Evolutionary conservation across 495 filamentous ascomycete species (phyloP).

Genomic region (Ascodesmis nigricans): DNA sequence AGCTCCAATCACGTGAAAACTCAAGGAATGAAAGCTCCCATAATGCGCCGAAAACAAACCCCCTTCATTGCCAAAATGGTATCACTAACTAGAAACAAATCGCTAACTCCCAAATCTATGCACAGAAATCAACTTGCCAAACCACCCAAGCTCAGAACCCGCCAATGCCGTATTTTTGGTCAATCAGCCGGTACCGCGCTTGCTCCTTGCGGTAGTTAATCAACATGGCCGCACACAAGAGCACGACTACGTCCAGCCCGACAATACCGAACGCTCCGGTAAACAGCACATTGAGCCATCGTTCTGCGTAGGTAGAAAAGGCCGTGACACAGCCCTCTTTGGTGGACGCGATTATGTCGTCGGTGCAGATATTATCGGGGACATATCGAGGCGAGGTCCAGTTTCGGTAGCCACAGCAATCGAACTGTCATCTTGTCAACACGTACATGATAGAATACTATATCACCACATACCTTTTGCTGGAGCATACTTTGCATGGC

Average conservation of each 20-base stretch:
- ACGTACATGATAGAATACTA: slow-evolving; percentile 3
- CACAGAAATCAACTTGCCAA: too few species aligned
- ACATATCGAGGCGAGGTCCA: slow-evolving; percentile 40
- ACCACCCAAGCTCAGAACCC: slow-evolving; percentile 23
- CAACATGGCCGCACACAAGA: slow-evolving; percentile 45
- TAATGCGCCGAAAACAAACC: not conserved
- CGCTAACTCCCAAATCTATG: not conserved
- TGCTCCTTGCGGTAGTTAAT: slow-evolving; percentile 51
- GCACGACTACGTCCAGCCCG: slow-evolving; percentile 38
- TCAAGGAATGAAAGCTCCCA: too few species aligned
- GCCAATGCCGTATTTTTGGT: slow-evolving; percentile 40
- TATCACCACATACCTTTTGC: slow-evolving; percentile 29
- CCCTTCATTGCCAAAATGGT: not conserved
- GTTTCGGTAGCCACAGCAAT: slow-evolving; percentile 55
- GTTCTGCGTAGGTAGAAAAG: slow-evolving; percentile 41
- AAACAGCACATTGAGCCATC: slow-evolving; percentile 48
- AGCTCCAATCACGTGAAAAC: too few species aligned
- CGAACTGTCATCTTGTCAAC: slow-evolving; percentile 30
- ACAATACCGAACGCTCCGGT: slow-evolving; percentile 56
- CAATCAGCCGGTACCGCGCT: slow-evolving; percentile 45
- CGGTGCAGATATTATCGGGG: slow-evolving; percentile 36
- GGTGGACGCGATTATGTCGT: slow-evolving; percentile 38
- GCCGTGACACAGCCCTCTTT: slow-evolving; percentile 41
- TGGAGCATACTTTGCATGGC: slow-evolving; percentile 40
- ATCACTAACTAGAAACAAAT: not conserved